Evolutionary conservation across 306 rosid species (phyloP).

Genomic region (Lotus japonicus): DNA sequence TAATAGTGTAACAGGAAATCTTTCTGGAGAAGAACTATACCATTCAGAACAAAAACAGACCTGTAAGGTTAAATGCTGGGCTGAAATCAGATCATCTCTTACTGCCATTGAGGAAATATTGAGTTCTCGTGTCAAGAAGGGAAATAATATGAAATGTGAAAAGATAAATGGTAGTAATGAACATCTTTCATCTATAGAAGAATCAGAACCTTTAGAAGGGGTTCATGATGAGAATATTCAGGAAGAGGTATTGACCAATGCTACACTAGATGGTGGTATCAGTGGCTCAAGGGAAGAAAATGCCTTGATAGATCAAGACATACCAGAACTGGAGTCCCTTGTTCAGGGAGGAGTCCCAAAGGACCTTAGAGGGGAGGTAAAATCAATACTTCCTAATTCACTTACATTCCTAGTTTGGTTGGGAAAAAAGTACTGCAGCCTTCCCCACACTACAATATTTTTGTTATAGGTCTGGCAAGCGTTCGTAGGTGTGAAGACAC

Average conservation of each 20-base stretch:
- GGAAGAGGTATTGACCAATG: slow-evolving; percentile 22
- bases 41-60: slow-evolving; percentile 41
- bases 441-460: slow-evolving; percentile 40
- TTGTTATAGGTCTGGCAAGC: slow-evolving; percentile 97
- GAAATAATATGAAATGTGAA: slow-evolving; percentile 32
- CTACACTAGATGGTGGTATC: slow-evolving; percentile 17
- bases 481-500: slow-evolving; percentile 81
- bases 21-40: slow-evolving; percentile 35
- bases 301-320: slow-evolving; percentile 22
- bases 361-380: slow-evolving; percentile 97
- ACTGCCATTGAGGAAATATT: slow-evolving; percentile 49
- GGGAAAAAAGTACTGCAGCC: slow-evolving; percentile 14
- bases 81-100: slow-evolving; percentile 60
- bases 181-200: slow-evolving; percentile 42
- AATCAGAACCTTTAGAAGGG: slow-evolving; percentile 28
- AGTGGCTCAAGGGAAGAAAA: slow-evolving; percentile 27
- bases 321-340: slow-evolving; percentile 64
- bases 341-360: slow-evolving; percentile 89
- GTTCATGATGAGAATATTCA: slow-evolving; percentile 27
- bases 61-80: slow-evolving; percentile 49
- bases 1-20: slow-evolving; percentile 32
- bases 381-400: slow-evolving; percentile 19
- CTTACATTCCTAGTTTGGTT: slow-evolving; percentile 20
- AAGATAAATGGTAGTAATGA: slow-evolving; percentile 21
- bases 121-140: slow-evolving; percentile 52